A percentile compares a stretch with the other conserved stretches of the same genome.
Conservation (phyloP, 2,329 filamentous ascomycete genomes). For the Calonectria fujianensis region DNA sequence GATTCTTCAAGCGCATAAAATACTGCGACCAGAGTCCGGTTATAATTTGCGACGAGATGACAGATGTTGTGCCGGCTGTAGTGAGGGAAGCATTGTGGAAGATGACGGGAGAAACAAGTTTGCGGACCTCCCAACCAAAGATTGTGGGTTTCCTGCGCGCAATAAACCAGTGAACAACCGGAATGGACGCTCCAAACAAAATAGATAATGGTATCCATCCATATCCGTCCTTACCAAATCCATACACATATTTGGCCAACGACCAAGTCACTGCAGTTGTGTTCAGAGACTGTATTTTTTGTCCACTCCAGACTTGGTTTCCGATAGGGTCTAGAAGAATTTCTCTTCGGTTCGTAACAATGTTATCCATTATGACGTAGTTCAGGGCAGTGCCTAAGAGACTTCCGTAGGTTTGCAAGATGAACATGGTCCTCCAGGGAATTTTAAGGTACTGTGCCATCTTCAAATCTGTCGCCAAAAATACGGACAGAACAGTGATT, state of each 20-base stretch:
- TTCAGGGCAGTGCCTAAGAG: conserved; percentile 17
- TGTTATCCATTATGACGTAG: conserved; percentile 18
- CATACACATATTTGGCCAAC: conserved; percentile 13
- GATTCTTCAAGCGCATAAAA: conserved; percentile 20
- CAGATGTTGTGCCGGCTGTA: conserved; percentile 10
- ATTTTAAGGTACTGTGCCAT: conserved; percentile 20
- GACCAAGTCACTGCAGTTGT: conserved; percentile 17
- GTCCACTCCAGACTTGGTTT: conserved; percentile 19
- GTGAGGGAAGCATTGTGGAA: conserved; percentile 4
- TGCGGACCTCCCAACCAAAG: conserved; percentile 7
- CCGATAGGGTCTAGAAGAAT: conserved; percentile 7
- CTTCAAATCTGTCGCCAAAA: background rate
- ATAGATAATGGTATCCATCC: conserved; percentile 9
- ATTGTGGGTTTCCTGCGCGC: background rate
- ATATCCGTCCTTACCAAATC: conserved; percentile 15
- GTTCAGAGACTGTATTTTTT: conserved; percentile 15
- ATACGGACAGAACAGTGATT: background rate
- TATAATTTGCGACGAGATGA: conserved; percentile 1
- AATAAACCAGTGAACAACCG: background rate
- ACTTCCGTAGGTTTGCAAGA: conserved; percentile 6
- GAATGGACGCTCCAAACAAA: background rate
- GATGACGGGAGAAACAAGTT: conserved; percentile 1
- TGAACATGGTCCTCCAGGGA: conserved; percentile 13
- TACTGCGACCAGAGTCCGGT: conserved; percentile 8
- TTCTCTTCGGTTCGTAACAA: background rate